Conservation (phyloP, 371 early-diverging fungal genomes). For the Lichtheimia hyalospora region DNA sequence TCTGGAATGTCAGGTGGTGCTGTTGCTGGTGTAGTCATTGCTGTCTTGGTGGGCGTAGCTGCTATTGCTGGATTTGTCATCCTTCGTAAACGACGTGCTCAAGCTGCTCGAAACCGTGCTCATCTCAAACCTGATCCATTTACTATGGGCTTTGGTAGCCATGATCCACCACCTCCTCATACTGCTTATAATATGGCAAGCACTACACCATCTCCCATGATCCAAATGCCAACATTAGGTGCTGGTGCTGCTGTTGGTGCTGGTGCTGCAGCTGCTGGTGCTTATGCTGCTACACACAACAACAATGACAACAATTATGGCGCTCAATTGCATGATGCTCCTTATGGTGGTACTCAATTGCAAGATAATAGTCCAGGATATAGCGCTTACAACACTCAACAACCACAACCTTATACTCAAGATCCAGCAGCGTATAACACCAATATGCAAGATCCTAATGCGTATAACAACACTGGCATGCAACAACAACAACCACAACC, state of each 20-base stretch:
- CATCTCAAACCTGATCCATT: slow-evolving; percentile 41
- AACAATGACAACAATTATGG: too few species aligned
- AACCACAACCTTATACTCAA: too few species aligned
- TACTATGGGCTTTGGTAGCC: slow-evolving; percentile 50
- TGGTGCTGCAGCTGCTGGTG: not conserved
- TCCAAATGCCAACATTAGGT: slow-evolving; percentile 16
- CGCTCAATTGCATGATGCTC: too few species aligned
- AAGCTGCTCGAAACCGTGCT: not conserved
- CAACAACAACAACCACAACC: too few species aligned
- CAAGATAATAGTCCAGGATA: too few species aligned
- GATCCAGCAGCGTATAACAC: too few species aligned
- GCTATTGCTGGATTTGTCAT: slow-evolving; percentile 9
- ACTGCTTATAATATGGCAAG: slow-evolving; percentile 10
- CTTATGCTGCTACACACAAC: too few species aligned
- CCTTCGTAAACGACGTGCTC: slow-evolving; percentile 4
- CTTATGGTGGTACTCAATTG: too few species aligned
- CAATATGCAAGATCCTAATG: too few species aligned
- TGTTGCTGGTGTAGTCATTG: slow-evolving; percentile 12
- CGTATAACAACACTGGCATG: too few species aligned
- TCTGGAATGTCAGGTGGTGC: slow-evolving; percentile 18
- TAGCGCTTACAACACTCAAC: too few species aligned
- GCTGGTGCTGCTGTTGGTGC: not conserved
- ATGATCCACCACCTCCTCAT: slow-evolving; percentile 26
- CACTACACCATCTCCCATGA: slow-evolving; percentile 5
- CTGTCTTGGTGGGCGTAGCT: slow-evolving; percentile 9